Conservation (phyloP, 2,329 filamentous ascomycete species). For the Sarocladium brachiariae region DNA sequence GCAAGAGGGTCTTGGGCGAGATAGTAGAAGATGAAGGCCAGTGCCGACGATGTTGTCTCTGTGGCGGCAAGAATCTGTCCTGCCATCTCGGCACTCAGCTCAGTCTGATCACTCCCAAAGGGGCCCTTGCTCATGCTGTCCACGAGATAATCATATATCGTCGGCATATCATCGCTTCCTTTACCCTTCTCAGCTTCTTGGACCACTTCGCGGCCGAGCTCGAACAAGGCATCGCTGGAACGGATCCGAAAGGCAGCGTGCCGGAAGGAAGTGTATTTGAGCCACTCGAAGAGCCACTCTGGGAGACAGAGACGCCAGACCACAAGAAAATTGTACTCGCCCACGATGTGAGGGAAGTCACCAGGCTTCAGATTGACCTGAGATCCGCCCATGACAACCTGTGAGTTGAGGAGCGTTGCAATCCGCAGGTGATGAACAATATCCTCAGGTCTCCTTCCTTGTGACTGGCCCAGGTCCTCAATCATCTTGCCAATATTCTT, state of each 20-base stretch:
- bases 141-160: slow-evolving; percentile 12
- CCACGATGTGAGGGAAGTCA: slow-evolving; percentile 14
- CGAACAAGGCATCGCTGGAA: slow-evolving; percentile 14
- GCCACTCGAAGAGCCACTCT: slow-evolving; percentile 14
- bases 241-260: slow-evolving; percentile 13
- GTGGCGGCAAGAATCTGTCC: slow-evolving; percentile 15
- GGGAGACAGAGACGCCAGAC: slow-evolving; percentile 16
- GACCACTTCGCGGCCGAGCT: slow-evolving; percentile 11
- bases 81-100: slow-evolving; percentile 16
- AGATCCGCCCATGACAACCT: slow-evolving; percentile 14
- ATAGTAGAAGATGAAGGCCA: slow-evolving; percentile 16
- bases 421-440: slow-evolving; percentile 15
- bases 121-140: slow-evolving; percentile 10
- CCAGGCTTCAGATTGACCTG: slow-evolving; percentile 10
- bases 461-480: slow-evolving; percentile 10
- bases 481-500: slow-evolving; percentile 12
- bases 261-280: slow-evolving; percentile 12
- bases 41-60: slow-evolving; percentile 15
- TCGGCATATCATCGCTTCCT: slow-evolving; percentile 10
- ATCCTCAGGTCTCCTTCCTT: slow-evolving; percentile 13
- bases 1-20: slow-evolving; percentile 12
- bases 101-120: slow-evolving; percentile 9
- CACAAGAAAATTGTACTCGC: slow-evolving; percentile 17
- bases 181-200: slow-evolving; percentile 9
- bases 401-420: slow-evolving; percentile 13